A percentile compares a stretch with the other conserved stretches of the same genome.
These are phyloP conservation scores for Penicillium canescens DNA, from an alignment of 495 filamentous ascomycete genomes.

Conservation along the genomic window DNA sequence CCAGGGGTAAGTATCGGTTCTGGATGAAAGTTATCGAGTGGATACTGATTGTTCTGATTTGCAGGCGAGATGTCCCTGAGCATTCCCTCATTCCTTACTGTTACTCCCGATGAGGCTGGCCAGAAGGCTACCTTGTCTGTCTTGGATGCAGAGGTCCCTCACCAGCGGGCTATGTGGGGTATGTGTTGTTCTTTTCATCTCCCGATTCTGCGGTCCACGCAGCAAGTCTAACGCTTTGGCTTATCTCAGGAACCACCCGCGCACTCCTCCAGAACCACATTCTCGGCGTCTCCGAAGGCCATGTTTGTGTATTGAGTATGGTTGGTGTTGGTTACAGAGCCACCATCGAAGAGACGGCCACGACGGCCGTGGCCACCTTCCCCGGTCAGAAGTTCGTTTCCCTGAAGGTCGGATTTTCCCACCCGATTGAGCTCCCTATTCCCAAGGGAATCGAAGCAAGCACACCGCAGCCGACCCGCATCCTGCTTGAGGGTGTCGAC, in stretches of 20 bases:
- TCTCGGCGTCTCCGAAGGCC: constrained; percentile 91
- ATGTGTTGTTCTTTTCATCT: constrained; percentile 33
- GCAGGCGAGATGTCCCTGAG: constrained; percentile 69
- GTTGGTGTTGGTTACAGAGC: constrained; percentile 98
- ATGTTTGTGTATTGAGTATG: constrained; percentile 86
- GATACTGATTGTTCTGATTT: constrained; percentile 5
- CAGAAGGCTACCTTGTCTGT: constrained; percentile 67
- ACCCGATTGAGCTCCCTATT: constrained; percentile 85
- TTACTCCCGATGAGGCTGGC: constrained; percentile 61
- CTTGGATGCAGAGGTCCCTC: constrained; percentile 57
- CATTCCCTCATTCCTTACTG: constrained; percentile 70
- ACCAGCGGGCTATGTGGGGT: constrained; percentile 99
- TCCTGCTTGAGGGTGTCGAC: constrained; percentile 84
- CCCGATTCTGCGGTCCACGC: neutral
- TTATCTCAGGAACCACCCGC: constrained; percentile 74
- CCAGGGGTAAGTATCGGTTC: constrained; percentile 58
- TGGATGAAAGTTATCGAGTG: neutral
- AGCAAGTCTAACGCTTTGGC: constrained; percentile 9
- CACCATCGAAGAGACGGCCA: constrained; percentile 72
- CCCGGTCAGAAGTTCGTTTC: constrained; percentile 83
- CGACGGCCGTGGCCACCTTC: constrained; percentile 65
- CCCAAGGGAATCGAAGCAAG: constrained; percentile 83
- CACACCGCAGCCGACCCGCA: constrained; percentile 90
- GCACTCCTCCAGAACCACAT: constrained; percentile 88
- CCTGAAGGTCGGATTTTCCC: constrained; percentile 93